Percentiles rank a stretch among this genome's conserved stretches.
Conservation (phyloP, 257 asterid species). For the Solanum rostratum region DNA sequence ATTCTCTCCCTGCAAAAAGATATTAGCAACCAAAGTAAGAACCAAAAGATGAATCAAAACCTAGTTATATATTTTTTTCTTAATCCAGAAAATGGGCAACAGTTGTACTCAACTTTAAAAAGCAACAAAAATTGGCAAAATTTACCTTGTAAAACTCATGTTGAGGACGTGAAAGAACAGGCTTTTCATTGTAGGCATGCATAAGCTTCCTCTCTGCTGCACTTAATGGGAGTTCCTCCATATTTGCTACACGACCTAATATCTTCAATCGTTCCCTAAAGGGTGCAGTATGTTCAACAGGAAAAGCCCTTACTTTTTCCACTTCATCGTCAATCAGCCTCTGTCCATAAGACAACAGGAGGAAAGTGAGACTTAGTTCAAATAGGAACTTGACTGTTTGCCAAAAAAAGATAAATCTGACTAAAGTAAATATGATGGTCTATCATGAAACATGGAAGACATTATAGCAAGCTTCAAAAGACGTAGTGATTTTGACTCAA, state of each 20-base stretch:
- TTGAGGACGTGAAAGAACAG: slow-evolving; percentile 98
- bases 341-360: slow-evolving; percentile 20
- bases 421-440: not conserved
- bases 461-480: not conserved
- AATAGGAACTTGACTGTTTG: not conserved
- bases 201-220: slow-evolving; percentile 88
- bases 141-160: slow-evolving; percentile 69
- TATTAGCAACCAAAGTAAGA: not conserved
- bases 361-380: not conserved
- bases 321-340: slow-evolving; percentile 65
- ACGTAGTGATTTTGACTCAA: not conserved
- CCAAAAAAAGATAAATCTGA: not conserved
- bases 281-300: slow-evolving; percentile 46
- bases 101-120: not conserved
- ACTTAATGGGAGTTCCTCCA: slow-evolving; percentile 81
- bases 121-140: not conserved
- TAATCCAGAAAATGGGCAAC: not conserved
- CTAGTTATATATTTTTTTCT: not conserved
- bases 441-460: not conserved
- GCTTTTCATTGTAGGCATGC: slow-evolving; percentile 92
- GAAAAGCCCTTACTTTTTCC: slow-evolving; percentile 80
- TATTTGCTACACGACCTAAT: slow-evolving; percentile 79
- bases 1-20: slow-evolving; percentile 58
- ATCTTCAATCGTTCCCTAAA: slow-evolving; percentile 90
- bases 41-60: not conserved